phyloP scores from a whole-genome alignment of 2,329 filamentous ascomycete genomes.

The Fragosphaeria purpurea region DNA sequence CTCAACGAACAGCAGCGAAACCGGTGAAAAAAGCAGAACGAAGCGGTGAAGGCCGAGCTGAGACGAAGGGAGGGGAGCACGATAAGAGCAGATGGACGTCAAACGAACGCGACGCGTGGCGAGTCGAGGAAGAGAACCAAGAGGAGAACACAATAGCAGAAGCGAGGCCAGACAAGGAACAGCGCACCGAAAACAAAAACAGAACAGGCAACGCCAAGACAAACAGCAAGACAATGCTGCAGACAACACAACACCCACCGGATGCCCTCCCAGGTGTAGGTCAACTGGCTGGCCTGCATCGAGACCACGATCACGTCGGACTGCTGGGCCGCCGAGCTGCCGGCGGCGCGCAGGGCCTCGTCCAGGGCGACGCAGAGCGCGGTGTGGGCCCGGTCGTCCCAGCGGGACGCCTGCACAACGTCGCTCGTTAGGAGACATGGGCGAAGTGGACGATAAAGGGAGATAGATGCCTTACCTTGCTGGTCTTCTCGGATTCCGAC shows the following conservation, averaged over 20 bases:
- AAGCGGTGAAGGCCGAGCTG: no score
- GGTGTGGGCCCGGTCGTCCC: conserved; percentile 16
- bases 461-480: conserved; percentile 1
- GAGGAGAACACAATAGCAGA: neutral
- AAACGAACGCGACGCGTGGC: neutral
- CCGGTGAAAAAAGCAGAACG: no score
- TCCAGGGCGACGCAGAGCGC: conserved; percentile 14
- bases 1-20: no score
- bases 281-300: conserved; percentile 18
- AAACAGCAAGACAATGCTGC: conserved; percentile 1
- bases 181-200: neutral
- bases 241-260: conserved; percentile 26
- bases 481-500: conserved; percentile 1
- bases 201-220: neutral
- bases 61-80: neutral
- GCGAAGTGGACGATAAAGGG: neutral
- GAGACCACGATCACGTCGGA: conserved; percentile 23
- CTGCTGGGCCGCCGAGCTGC: conserved; percentile 13
- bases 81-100: neutral
- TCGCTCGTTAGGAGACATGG: neutral
- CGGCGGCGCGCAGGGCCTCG: conserved; percentile 8
- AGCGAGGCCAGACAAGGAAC: no score
- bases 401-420: conserved; percentile 1
- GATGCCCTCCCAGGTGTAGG: conserved; percentile 34
- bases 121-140: neutral